Base-by-base conservation (phyloP, 768 basidiomycete species). In the Kwoniella botswanensis region DNA sequence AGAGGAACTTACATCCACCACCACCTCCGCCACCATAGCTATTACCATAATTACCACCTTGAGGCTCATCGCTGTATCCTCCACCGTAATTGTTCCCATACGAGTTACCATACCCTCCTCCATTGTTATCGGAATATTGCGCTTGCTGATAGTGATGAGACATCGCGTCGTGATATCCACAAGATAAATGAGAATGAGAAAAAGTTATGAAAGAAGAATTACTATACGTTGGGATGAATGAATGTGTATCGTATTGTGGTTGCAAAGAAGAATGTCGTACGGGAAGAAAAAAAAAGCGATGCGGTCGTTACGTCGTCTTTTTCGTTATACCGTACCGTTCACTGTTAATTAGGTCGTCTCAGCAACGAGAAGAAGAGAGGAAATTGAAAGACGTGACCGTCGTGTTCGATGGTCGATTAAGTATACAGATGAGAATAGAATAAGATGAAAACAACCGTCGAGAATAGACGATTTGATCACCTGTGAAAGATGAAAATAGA, bases 31-130 rank as follows among this genome's bases (percentile, higher is more conserved):
- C 65, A 26, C 73, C 73, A 55, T 61, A 65, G 65, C 24, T 65
- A 22, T 60, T 60, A 26, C 61, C 63, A 55, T 73, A 73, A 18
- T 71, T 72, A 65, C 71, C 70, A 22, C 59, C 57, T 26, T 61
- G 43, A 9, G 79, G 76, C 44, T 76, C 73, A 68, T 79, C 77
- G 52, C 71, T 71, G 64, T 78, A 76, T n/a, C 79, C 77, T 4
- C 74, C 74, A 53, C 68, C 69, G 15, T 60, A 53, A 44, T 54
- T 73, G 67, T 72, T 69, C 22, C 64, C 68, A 62, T 77, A 77
- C 18, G 76, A 72, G 18, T 71, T 61, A 21, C 74, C 74, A 61
- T 71, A 67, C 2, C 62, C 41, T 12, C 56, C 56, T 46, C 67
- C 66, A 42, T 55, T 44, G 55, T 73, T 68, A 63, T 79, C 75